Conservation (phyloP, 169 alveolate genomes). For the Theileria luwenshuni region DNA sequence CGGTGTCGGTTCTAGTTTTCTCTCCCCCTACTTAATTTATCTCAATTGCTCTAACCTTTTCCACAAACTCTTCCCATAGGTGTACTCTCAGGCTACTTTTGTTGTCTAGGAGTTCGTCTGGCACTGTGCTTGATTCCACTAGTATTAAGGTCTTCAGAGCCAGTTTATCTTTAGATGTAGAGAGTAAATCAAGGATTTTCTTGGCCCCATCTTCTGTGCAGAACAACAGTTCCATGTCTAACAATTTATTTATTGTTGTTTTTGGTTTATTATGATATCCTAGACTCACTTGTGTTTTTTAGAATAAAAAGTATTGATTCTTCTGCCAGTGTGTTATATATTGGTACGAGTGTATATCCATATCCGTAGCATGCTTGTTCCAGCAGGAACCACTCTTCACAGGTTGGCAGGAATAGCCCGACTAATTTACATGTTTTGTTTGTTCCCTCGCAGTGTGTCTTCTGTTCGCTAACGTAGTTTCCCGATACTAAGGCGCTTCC, state of each 20-base stretch:
- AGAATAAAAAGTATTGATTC: constrained; percentile 72
- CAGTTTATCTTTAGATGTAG: constrained; percentile 46
- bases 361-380: constrained; percentile 82
- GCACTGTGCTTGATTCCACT: constrained; percentile 27
- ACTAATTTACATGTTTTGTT: constrained; percentile 36
- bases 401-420: constrained; percentile 74
- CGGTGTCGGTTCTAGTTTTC: constrained; percentile 65
- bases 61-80: constrained; percentile 65
- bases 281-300: constrained; percentile 52
- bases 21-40: constrained; percentile 50
- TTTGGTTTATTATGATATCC: not conserved
- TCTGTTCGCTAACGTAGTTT: constrained; percentile 27
- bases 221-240: constrained; percentile 41
- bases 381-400: constrained; percentile 80
- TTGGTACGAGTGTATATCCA: constrained; percentile 80
- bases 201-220: constrained; percentile 54
- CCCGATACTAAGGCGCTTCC: constrained; percentile 59
- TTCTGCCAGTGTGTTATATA: constrained; percentile 79
- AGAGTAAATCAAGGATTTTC: constrained; percentile 26
- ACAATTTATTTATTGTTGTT: not conserved
- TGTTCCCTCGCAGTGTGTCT: constrained; percentile 19
- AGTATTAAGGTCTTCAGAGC: constrained; percentile 28
- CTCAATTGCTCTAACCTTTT: constrained; percentile 16
- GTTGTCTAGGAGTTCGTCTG: constrained; percentile 20
- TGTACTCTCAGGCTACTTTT: constrained; percentile 33